A percentile compares a stretch with the other conserved stretches of the same genome.
Conservation (phyloP, 371 early-diverging fungal species). For the Umbelopsis sp. region DNA sequence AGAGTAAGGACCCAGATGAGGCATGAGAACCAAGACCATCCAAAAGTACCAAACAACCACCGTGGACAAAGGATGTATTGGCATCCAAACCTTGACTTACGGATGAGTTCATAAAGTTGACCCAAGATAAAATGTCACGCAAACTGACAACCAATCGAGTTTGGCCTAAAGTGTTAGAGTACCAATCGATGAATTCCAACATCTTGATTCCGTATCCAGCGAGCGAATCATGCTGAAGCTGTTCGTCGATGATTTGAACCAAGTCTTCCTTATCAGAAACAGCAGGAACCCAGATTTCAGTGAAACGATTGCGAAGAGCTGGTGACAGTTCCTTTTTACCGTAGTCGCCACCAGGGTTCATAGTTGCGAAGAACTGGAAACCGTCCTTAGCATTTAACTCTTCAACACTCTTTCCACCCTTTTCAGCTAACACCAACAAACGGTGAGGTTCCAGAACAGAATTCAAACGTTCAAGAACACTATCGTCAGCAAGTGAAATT, state of each 20-base stretch:
- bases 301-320: slow-evolving; percentile 99
- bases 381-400: slow-evolving; percentile 71
- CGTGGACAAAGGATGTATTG: slow-evolving; percentile 79
- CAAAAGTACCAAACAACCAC: slow-evolving; percentile 91
- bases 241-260: slow-evolving; percentile 72
- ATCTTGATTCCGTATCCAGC: slow-evolving; percentile 42
- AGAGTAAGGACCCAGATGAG: slow-evolving; percentile 68
- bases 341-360: slow-evolving; percentile 99
- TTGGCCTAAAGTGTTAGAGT: slow-evolving; percentile 50
- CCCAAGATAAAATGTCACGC: slow-evolving; percentile 95
- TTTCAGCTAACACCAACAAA: slow-evolving; percentile 93
- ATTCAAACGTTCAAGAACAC: slow-evolving; percentile 99
- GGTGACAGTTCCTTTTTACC: slow-evolving; percentile 99
- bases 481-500: slow-evolving; percentile 99
- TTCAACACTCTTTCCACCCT: slow-evolving; percentile 75
- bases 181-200: slow-evolving; percentile 64
- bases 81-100: slow-evolving; percentile 39
- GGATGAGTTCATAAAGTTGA: slow-evolving; percentile 74
- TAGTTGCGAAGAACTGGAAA: slow-evolving; percentile 98
- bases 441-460: slow-evolving; percentile 95
- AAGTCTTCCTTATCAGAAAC: slow-evolving; percentile 84
- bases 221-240: slow-evolving; percentile 56
- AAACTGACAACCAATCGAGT: slow-evolving; percentile 68
- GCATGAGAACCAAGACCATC: slow-evolving; percentile 94
- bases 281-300: slow-evolving; percentile 97